Percentiles rank a stretch among this genome's conserved stretches.
These are phyloP conservation scores for Hypseocharis bilobata DNA, from an alignment of 441 rosid genomes.

Conservation along the genomic window DNA sequence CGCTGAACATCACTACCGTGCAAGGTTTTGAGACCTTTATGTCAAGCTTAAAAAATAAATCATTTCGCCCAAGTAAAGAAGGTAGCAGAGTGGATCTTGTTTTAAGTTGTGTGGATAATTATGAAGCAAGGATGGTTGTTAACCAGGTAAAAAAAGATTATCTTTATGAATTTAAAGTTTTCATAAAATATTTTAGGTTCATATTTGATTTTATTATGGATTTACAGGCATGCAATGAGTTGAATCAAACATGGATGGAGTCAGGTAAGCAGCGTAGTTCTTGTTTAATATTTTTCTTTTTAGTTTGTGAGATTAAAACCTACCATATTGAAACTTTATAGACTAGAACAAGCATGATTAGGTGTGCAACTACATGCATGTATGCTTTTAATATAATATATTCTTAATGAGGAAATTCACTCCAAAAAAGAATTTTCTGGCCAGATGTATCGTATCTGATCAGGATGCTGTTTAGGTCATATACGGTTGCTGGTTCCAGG, in stretches of 20 bases:
- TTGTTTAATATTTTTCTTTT: background rate
- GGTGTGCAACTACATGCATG: no score
- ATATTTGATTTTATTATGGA: conserved; percentile 17
- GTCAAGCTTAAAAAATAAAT: conserved; percentile 62
- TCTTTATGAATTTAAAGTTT: background rate
- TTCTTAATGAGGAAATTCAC: no score
- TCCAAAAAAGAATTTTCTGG: conserved; percentile 18
- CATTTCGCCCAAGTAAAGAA: conserved; percentile 56
- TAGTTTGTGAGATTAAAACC: conserved; percentile 3
- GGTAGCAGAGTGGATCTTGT: conserved; percentile 86
- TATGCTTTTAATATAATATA: no score
- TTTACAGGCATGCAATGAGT: conserved; percentile 85
- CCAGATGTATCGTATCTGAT: conserved; percentile 91
- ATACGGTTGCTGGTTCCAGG: conserved; percentile 87
- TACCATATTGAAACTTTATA: background rate
- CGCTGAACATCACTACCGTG: conserved; percentile 79
- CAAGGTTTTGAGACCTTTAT: conserved; percentile 85
- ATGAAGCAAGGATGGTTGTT: conserved; percentile 97
- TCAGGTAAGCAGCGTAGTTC: conserved; percentile 46
- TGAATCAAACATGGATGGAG: conserved; percentile 91
- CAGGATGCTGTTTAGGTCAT: conserved; percentile 96
- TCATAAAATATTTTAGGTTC: background rate
- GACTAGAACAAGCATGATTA: conserved; percentile 13
- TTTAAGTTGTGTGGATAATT: conserved; percentile 91
- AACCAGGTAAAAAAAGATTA: conserved; percentile 58